Evolutionary conservation across 768 basidiomycete species (phyloP), one percentile per base, ranked within the genome.

Genomic region (Psilocybe tampanensis): DNA sequence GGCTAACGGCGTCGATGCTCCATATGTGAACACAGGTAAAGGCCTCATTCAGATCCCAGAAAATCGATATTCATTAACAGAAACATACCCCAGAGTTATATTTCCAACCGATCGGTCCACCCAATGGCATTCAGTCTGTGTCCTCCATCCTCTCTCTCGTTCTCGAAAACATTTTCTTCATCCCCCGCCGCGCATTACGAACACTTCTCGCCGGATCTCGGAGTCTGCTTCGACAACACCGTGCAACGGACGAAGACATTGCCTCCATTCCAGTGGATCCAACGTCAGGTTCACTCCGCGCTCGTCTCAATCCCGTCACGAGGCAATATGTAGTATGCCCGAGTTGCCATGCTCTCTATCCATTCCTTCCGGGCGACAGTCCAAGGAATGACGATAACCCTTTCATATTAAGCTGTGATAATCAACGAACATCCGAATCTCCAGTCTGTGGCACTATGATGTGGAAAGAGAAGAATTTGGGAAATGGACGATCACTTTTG

Each of bases 241-340:
- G 48, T 2, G 39, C 41, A 1, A 13, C 45, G 1, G 13, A 19
- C 8, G 32, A 43, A 8, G 41, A 54, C 8, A 17, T 62, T 3
- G 48, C 32, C 2, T 2, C 49, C 5, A 56, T 71, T 13, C 64
- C 66, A 0, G 63, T 60, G 22, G 70, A 73, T 55, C 67, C 67
- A 15, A 48, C 61, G 9, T 59, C 66, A 1, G 39, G 49, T 22
- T 24, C 55, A 9, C 47, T 36, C 5, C 49, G 42, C 9, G 63
- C 68, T 15, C 36, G 59, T 52, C 51, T 74, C 3, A 67, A 72
- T 41, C 66, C 71, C 1, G 47, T 64, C 12, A 61, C 60, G 1
- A 49, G 44, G 0, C 44, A 54, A 17, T 70, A 60, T 52, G 8
- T 71, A 0, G 60, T 44, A 22, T 74, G 72, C 44, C 62, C 67